Base-by-base conservation (phyloP, 805 yeast species). In the Limtongia smithiae region DNA sequence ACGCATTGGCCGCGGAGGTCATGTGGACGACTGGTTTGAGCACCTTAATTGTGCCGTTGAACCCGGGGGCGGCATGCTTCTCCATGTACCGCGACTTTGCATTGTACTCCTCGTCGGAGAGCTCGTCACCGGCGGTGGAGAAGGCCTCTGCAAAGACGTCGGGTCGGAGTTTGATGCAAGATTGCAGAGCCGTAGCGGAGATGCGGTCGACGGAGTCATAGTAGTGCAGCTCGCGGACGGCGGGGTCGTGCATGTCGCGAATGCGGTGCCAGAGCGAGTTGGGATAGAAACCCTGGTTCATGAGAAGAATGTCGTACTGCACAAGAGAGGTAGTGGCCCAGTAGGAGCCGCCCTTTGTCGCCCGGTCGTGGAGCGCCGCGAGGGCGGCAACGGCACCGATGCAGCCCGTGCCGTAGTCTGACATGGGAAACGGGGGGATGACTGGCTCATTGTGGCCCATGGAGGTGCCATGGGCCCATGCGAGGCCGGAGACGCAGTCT, bases 361-460 rank as follows among this genome's bases (percentile, higher is more conserved):
- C 62, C 38, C 71, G 57, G 47, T 64, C 54, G 41, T 58, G 60
- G 4, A 68, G 46, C 1, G 65, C 69, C n/a, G 56, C 40, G 33
- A 66, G 48, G 17, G 65, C 67, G 8, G 68, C 65, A 47, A 67
- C 62, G 3, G 69, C 64, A 22, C 63, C 71, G 50, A 64, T 53
- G 48, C 67, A 66, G 1, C 70, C 71, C 22, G 69, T 65, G 18
- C 68, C 69, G 51, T 67, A 68, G 49, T 68, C 71, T 45, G 67
- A 60, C 67, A 64, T 67, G 18, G 71, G 71, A 49, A 68, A 68
- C 11, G 69, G 68, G 9, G 71, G 71, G 42, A 68, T 55, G 59
- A 66, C 58, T 4, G 71, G 71, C 50, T 66, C 69, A 30, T 61
- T 46, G 15, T 58, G 42, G 8, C 63, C 65, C 34, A 67, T 48